Percentiles rank a stretch among this genome's conserved stretches.
Conservation (phyloP, 1,284 basidiomycete species). For the Uromyces viciae-fabae region DNA sequence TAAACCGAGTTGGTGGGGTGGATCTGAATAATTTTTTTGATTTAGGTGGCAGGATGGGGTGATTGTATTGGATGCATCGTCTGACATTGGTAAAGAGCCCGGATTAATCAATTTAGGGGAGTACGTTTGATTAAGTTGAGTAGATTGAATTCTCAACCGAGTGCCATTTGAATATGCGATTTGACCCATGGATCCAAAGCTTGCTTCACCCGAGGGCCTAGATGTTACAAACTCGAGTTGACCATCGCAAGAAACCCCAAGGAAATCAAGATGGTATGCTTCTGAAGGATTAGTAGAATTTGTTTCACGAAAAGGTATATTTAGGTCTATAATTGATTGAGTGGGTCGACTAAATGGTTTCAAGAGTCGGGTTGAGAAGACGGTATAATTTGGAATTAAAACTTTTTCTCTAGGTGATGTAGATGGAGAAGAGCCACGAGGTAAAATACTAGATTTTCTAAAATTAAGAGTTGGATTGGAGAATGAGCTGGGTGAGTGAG, state of each 20-base stretch:
- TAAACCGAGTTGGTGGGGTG: not conserved
- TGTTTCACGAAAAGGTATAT: not conserved
- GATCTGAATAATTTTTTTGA: not conserved
- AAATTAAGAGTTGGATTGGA: not conserved
- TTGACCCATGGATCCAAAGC: conserved; percentile 20
- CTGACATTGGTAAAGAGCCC: not conserved
- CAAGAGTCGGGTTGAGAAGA: conserved; percentile 24
- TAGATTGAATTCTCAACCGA: conserved; percentile 22
- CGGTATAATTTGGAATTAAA: conserved; percentile 4
- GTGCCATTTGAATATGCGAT: conserved; percentile 26
- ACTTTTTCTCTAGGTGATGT: conserved; percentile 3
- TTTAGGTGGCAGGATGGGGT: not conserved
- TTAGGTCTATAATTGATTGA: conserved; percentile 1
- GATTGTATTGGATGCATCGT: not conserved
- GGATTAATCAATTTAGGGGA: not conserved
- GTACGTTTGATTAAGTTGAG: not conserved
- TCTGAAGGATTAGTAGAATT: not conserved
- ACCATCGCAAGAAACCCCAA: conserved; percentile 29
- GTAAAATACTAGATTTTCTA: not conserved
- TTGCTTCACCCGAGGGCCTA: conserved; percentile 18
- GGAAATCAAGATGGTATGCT: not conserved
- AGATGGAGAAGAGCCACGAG: conserved; percentile 14
- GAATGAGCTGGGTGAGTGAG: not conserved
- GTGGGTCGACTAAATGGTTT: conserved; percentile 22
- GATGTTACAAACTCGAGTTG: conserved; percentile 30